A percentile compares a stretch with the other conserved stretches of the same genome.
Evolutionary conservation across 352 stramenopile species (phyloP).

Genomic region (Phytophthora tentaculata): DNA sequence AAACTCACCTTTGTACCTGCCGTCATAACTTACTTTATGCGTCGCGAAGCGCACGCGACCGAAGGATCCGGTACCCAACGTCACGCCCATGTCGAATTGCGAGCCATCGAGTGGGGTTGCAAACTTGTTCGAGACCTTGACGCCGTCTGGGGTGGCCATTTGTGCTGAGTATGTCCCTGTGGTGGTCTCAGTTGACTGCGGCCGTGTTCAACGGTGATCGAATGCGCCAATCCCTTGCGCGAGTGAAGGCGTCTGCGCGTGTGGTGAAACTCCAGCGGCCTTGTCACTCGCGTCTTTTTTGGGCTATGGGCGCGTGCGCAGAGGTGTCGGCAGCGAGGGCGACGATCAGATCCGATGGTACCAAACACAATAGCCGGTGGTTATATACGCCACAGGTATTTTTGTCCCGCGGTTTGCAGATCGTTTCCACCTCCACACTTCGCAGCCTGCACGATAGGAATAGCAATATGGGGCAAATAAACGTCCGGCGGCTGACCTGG

Average conservation of each 20-base stretch:
- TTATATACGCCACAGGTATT: constrained; percentile 36
- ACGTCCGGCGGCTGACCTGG: constrained; percentile 13
- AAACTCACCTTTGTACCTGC: neutral
- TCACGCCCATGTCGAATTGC: constrained; percentile 97
- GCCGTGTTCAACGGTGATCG: constrained; percentile 24
- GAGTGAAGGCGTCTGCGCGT: constrained; percentile 7
- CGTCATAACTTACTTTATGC: constrained; percentile 83
- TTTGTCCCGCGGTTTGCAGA: constrained; percentile 16
- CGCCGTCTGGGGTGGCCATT: constrained; percentile 35
- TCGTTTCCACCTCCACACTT: constrained; percentile 33
- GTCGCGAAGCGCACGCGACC: constrained; percentile 96
- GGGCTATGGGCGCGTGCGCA: constrained; percentile 33
- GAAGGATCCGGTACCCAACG: constrained; percentile 97
- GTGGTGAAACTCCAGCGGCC: constrained; percentile 36
- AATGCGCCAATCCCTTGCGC: constrained; percentile 34
- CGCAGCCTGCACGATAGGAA: constrained; percentile 27
- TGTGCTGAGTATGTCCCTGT: constrained; percentile 1
- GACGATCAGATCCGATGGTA: constrained; percentile 23
- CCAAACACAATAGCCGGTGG: constrained; percentile 14
- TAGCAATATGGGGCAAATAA: constrained; percentile 35
- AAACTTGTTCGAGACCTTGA: constrained; percentile 66
- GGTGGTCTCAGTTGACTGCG: constrained; percentile 10
- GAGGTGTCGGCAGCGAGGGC: constrained; percentile 18
- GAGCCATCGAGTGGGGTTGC: constrained; percentile 64
- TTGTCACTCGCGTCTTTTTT: constrained; percentile 40